Base-by-base conservation (phyloP, 148 eudicot genomes). In the Diospyros lotus region DNA sequence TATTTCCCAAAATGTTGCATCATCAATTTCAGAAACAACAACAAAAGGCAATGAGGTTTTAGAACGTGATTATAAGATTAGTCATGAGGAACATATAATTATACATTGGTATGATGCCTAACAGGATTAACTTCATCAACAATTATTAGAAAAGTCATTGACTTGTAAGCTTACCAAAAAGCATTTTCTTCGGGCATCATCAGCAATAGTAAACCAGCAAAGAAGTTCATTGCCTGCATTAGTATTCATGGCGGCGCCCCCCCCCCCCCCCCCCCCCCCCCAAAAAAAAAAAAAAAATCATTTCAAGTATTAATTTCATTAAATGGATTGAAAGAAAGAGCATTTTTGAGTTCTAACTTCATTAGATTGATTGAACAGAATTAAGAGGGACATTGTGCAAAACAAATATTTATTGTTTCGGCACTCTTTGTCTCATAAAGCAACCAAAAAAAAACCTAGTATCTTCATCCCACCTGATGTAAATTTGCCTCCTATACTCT, bases 161-260 rank as follows among this genome's bases (percentile, higher is more conserved):
- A 40, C n/a, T 60, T 63, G 64, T 73, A 73, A 66, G 84, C 89
- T 72, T 83, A 95, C 98, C 98, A 95, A 79, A 95, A 95, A 52
- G 98, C 98, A 84, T 95, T 95, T 82, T 95, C 98, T 82, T 95
- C 98, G 0, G 98, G 97, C 98, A 95, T 95, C 90, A 95, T 83
- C 60, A 95, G 93, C 80, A 95, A 78, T 69, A 92, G 84, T 69
- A 95, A 64, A 74, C 97, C 98, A 65, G 96, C 98, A 81, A 95
- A 92, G 82, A 92, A 95, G 82, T 95, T 95, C 98, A 95, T 95
- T 60, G 93, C 97, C 98, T 95, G 95, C 77, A 87, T 38, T 58
- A 68, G 75, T 74, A 73, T 68, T 58, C 75, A 74, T 9, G 18
- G 50, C 55, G 50, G 0, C 28, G 0, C 28, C 28, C 28, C 28